Evolutionary conservation across 768 basidiomycete genomes (phyloP), one percentile per base, ranked within the genome.

Genomic region (Boletellus emodensis): DNA sequence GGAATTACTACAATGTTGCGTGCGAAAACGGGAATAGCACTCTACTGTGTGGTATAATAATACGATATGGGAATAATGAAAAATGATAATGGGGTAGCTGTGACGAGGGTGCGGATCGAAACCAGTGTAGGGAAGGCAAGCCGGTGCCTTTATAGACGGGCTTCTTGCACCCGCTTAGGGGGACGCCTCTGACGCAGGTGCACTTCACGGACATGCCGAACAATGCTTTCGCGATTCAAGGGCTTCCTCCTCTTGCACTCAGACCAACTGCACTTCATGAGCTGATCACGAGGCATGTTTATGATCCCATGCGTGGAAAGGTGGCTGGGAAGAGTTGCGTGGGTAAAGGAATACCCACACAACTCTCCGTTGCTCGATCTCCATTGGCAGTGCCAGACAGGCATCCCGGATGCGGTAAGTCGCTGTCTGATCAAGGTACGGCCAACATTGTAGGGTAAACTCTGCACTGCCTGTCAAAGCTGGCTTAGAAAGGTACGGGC

Each of bases 161-260:
- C 13, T 11, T 37, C 24, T 22, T 40, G 12, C 3, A 9, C 8
- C 20, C 14, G 34, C 47, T 39, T 48, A 6, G 46, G 12, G 14
- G 28, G 4, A 18, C 58, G 63, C 17, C 26, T 63, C 11, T 44
- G 1, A 7, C 10, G 13, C 5, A 61, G 1, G 10, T 64, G 63
- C 0, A 54, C 38, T 22, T 64, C 63, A 0, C 53, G 24, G 1
- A 53, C n/a, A 2, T 66, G 63, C 2, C 63, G 18, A 22, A 36
- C 26, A 11, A 64, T 61, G 6, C 56, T 55, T 37, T 63, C 55
- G 2, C 64, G 61, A 8, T 63, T 64, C 6, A 64, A 26, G 3
- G 14, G 1, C 9, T n/a, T 45, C 34, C 9, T 39, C 24, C 3
- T 30, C 41, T 6, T 44, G 7, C 61, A 62, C 2, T 34, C 49